Evolutionary conservation across 1,139 yeast species (phyloP), one percentile per base, ranked within the genome.

Genomic region (Saccharomyces hybrid): DNA sequence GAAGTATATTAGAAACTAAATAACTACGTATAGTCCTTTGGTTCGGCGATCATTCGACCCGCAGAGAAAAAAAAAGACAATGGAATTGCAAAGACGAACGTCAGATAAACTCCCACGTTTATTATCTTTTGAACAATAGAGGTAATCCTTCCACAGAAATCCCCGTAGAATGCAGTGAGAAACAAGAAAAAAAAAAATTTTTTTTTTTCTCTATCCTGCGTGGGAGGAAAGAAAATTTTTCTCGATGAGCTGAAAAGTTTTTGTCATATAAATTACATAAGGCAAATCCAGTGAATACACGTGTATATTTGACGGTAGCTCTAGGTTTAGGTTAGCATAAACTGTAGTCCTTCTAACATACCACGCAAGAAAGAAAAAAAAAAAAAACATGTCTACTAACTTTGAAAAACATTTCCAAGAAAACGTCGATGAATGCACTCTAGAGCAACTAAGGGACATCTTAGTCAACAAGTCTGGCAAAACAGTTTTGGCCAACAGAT

Each of bases 401-500:
- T 67, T 70, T 52, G 72, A 70, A 60, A 65, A 66, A 55, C 71
- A 67, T 53, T 68, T 67, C 57, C 67, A 67, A 50, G 66, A 67
- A 55, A 65, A 68, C 57, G 70, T 72, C 42, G 75, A 72, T 49
- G 66, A 65, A 55, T 83, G 86, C 52, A 70, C 81, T 52, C 71
- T 86, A 60, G 91, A 85, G 62, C 81, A 82, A 66, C 76, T 87
- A 58, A 80, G 93, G 73, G 93, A 86, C 64, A 78, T 86, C 55
- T 75, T 87, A 57, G 68, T 79, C 57, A 84, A 85, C 76, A 79
- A 76, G 60, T 61, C 77, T 19, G 96, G 96, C 2, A 74, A 82
- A 14, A 82, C 81, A 27, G 84, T 86, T 54, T 78, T 93, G 47
- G 95, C 97, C 26, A 84, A 80, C 73, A 79, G 99, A 63, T 93